phyloP scores from a whole-genome alignment of 805 yeast genomes.

The Kuraishia capsulata region DNA sequence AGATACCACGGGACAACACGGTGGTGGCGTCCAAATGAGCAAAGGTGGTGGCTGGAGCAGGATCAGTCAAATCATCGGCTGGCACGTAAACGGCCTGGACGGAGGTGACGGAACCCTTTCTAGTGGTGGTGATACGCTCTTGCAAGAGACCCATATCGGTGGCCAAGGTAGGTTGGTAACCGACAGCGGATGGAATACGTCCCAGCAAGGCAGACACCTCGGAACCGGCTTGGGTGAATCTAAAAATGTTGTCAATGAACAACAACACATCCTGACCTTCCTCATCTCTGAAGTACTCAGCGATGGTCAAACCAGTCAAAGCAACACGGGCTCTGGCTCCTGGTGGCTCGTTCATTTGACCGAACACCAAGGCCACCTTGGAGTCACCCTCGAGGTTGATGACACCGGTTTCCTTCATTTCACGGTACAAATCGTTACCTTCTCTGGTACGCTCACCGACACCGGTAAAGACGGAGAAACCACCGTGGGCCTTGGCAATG shows the following conservation, averaged over 20 bases:
- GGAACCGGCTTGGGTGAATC: constrained; percentile 99
- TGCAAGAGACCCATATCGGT: constrained; percentile 99
- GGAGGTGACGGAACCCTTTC: constrained; percentile 99
- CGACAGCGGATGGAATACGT: constrained; percentile 99
- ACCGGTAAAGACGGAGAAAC: constrained; percentile 99
- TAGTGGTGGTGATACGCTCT: constrained; percentile 99
- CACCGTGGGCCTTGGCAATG: constrained; percentile 99
- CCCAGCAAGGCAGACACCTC: constrained; percentile 99
- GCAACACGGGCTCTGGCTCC: constrained; percentile 99
- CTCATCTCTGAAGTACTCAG: constrained; percentile 99
- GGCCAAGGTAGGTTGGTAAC: constrained; percentile 99
- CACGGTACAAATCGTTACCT: constrained; percentile 99
- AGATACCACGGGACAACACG: constrained; percentile 98
- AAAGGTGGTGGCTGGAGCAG: constrained; percentile 99
- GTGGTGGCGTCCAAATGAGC: constrained; percentile 99
- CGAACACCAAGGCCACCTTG: constrained; percentile 98
- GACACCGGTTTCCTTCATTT: constrained; percentile 99
- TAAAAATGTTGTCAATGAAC: constrained; percentile 99
- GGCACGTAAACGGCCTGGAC: constrained; percentile 99
- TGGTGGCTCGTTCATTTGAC: constrained; percentile 99
- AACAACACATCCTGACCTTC: constrained; percentile 99
- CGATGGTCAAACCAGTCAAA: constrained; percentile 98
- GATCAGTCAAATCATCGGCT: constrained; percentile 99
- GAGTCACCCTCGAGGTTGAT: constrained; percentile 99
- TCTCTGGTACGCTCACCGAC: constrained; percentile 99